Evolutionary conservation across 345 rosid species (phyloP), one percentile per base, ranked within the genome.

Genomic region (Aurinia saxatilis): DNA sequence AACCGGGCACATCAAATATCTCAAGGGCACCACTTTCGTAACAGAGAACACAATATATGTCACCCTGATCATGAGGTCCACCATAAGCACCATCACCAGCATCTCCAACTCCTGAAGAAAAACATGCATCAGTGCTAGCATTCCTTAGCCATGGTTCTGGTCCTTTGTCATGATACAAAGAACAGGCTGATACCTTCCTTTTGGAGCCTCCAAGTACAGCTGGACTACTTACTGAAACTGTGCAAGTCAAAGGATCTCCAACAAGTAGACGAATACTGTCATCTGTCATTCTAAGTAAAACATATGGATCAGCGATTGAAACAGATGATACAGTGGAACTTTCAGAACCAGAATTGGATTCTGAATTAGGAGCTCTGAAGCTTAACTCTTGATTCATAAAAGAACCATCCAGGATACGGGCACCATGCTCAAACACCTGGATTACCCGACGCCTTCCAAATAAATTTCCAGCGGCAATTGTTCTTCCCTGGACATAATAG

Each of bases 381-480:
- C 72, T 85, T 66, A 93, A 73, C 64, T 90, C 95, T 69, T 93
- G 96, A 67, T 90, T 90, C 97, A 82, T 85, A 81, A 84, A 87
- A 67, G 99, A 79, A 77, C 99, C 99, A 78, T 93, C 96, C 47
- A 93, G 82, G 75, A 93, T 80, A 30, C 96, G 95, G 50, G 87
- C 96, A 78, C 96, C 97, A 37, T 78, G 88, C 76, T 93, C 99
- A 65, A 57, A 87, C 57, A 93, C 90, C 76, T 93, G 99, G 55
- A 93, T 75, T 70, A 93, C 99, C 63, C 97, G 84, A 65, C 96
- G 97, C 99, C 99, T 90, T 64, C 97, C 99, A 76, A 93, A 93
- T 74, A 93, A 73, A 73, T 93, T 93, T 74, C 99, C 99, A 38
- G 97, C 95, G 49, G 92, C 86, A 78, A 93, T 52, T 54, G 99